These are phyloP conservation scores for Xanthoconium stramineum DNA, from an alignment of 768 basidiomycete genomes.

Conservation along the genomic window DNA sequence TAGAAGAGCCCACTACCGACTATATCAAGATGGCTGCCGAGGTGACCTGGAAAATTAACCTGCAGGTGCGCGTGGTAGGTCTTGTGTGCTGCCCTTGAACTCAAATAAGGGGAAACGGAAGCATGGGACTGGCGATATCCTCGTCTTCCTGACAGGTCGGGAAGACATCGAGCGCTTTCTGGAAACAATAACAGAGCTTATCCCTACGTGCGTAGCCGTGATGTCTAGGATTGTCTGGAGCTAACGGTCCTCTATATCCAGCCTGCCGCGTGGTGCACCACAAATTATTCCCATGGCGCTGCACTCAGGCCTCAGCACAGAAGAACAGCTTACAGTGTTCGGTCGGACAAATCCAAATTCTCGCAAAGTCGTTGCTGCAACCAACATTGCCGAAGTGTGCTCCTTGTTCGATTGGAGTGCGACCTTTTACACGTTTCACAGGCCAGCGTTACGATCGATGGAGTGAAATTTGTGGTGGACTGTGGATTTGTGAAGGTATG, in stretches of 20 bases:
- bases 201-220: constrained; percentile 53
- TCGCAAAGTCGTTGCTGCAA: constrained; percentile 88
- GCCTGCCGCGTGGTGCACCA: constrained; percentile 51
- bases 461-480: constrained; percentile 91
- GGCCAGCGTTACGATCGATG: constrained; percentile 97
- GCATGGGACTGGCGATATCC: constrained; percentile 84
- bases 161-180: constrained; percentile 94
- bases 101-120: constrained; percentile 25
- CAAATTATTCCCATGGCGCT: constrained; percentile 70
- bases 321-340: constrained; percentile 87
- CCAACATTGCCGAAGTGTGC: constrained; percentile 90
- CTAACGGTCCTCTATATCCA: constrained; percentile 20
- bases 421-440: constrained; percentile 24
- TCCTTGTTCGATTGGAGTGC: background rate
- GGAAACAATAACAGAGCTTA: constrained; percentile 73
- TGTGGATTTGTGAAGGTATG: constrained; percentile 92
- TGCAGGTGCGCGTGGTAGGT: constrained; percentile 51
- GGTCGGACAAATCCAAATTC: constrained; percentile 68
- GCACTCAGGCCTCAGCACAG: constrained; percentile 84
- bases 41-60: constrained; percentile 77
- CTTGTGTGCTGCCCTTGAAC: background rate
- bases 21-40: constrained; percentile 82
- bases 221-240: background rate
- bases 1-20: constrained; percentile 72
- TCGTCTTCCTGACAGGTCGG: constrained; percentile 91